phyloP scores from a whole-genome alignment of 1,284 basidiomycete genomes.

The Ceratobasidium sp. region DNA sequence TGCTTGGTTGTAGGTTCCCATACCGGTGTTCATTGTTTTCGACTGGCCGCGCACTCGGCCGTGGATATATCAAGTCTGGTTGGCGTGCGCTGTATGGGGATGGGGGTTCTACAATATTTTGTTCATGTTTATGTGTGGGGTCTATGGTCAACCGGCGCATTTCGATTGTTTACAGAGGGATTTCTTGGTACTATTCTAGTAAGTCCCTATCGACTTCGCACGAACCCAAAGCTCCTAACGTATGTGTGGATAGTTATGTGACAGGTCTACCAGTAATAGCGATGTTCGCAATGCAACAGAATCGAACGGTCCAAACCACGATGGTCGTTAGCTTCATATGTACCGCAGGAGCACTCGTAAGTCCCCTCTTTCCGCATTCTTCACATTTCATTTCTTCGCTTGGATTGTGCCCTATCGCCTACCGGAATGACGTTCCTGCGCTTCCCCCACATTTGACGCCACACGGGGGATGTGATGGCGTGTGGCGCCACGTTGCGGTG shows the following conservation, averaged over 20 bases:
- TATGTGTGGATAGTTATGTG: constrained; percentile 60
- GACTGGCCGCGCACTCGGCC: constrained; percentile 71
- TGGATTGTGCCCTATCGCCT: background rate
- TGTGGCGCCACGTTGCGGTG: constrained; percentile 14
- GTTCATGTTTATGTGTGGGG: constrained; percentile 60
- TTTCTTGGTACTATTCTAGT: constrained; percentile 72
- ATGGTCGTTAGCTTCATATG: constrained; percentile 62
- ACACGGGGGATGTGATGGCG: background rate
- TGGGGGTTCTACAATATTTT: constrained; percentile 42
- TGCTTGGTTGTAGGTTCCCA: too few relatives aligned
- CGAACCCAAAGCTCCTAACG: too few relatives aligned
- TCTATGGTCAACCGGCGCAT: constrained; percentile 44
- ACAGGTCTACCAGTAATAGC: constrained; percentile 81
- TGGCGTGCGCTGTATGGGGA: constrained; percentile 57
- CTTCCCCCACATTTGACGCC: constrained; percentile 55
- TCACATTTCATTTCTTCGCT: background rate
- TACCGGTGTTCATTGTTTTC: constrained; percentile 70
- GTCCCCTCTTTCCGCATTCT: constrained; percentile 69
- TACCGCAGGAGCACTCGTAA: constrained; percentile 66
- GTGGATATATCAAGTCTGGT: constrained; percentile 74
- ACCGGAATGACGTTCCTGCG: background rate
- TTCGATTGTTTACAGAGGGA: constrained; percentile 48
- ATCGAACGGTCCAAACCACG: constrained; percentile 59
- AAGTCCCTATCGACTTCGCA: too few relatives aligned
- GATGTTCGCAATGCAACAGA: constrained; percentile 79